Percentiles rank a stretch among this genome's conserved stretches.
phyloP scores from a whole-genome alignment of 345 rosid genomes.

The Anacardium occidentale region DNA sequence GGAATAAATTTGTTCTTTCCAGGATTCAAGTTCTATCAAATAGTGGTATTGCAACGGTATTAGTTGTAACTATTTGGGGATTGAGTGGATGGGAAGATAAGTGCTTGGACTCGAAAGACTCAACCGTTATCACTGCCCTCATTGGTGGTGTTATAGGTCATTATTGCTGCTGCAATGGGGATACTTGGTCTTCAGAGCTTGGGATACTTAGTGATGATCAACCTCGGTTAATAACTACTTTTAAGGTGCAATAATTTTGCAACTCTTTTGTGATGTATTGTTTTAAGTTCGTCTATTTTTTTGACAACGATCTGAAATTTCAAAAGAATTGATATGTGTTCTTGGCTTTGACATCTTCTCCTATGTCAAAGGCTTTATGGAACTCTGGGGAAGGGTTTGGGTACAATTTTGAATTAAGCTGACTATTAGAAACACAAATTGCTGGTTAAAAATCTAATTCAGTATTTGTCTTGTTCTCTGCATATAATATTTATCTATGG shows the following conservation, averaged over 20 bases:
- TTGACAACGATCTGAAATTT: background rate
- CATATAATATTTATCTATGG: no score
- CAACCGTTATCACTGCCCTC: slow-evolving; percentile 49
- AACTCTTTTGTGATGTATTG: background rate
- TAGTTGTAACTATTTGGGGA: slow-evolving; percentile 50
- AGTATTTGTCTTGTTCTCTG: no score
- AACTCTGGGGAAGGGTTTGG: background rate
- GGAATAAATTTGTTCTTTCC: slow-evolving; percentile 17
- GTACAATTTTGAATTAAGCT: no score
- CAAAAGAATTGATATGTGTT: background rate
- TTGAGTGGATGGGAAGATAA: slow-evolving; percentile 64
- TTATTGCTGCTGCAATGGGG: slow-evolving; percentile 86
- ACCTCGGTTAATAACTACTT: slow-evolving; percentile 84
- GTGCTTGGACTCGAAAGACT: slow-evolving; percentile 71
- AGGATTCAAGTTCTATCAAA: slow-evolving; percentile 91
- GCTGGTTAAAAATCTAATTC: no score
- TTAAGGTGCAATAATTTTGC: slow-evolving; percentile 52
- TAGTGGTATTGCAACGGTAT: slow-evolving; percentile 63
- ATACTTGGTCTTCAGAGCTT: slow-evolving; percentile 98
- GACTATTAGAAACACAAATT: no score
- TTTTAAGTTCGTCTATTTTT: background rate
- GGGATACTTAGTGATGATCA: slow-evolving; percentile 89
- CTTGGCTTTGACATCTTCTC: background rate
- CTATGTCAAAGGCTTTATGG: background rate
- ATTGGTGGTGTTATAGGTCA: slow-evolving; percentile 93